Percentiles rank a stretch among this genome's conserved stretches.
These are phyloP conservation scores for Aspergillus tamarii DNA, from an alignment of 2,329 filamentous ascomycete genomes.

Conservation along the genomic window DNA sequence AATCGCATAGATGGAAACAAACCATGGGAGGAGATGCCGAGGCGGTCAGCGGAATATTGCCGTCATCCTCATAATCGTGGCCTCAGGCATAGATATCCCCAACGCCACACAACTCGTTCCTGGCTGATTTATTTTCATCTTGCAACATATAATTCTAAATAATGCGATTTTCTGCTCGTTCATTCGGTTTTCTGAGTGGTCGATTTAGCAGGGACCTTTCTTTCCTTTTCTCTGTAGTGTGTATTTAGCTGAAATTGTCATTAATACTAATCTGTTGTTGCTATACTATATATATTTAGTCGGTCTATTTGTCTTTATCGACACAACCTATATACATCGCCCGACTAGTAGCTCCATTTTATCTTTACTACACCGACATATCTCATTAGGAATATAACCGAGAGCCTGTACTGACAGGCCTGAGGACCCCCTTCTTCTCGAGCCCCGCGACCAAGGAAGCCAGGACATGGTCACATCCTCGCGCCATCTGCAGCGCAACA, in stretches of 20 bases:
- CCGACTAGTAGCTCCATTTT: too few species aligned
- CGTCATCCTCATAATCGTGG: background rate
- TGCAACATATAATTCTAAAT: too few species aligned
- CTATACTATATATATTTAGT: too few species aligned
- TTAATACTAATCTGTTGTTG: too few species aligned
- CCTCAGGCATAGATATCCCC: background rate
- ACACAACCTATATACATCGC: too few species aligned
- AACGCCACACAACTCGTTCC: too few species aligned
- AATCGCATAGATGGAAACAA: background rate
- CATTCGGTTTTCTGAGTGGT: too few species aligned
- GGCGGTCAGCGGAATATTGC: background rate
- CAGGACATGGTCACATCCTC: constrained; percentile 38
- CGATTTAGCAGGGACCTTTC: background rate
- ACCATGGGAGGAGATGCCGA: background rate
- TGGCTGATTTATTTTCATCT: too few species aligned
- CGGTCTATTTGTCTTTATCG: fast-evolving
- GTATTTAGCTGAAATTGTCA: background rate
- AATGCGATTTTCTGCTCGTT: too few species aligned
- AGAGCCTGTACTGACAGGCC: constrained; percentile 26
- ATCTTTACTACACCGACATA: too few species aligned
- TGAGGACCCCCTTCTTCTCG: constrained; percentile 29
- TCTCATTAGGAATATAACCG: constrained; percentile 16
- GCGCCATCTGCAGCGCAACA: constrained; percentile 33
- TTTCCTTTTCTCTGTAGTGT: background rate
- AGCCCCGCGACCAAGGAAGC: constrained; percentile 32